Conservation (phyloP, 176 grass and related monocot species). For the Eleusine indica region DNA sequence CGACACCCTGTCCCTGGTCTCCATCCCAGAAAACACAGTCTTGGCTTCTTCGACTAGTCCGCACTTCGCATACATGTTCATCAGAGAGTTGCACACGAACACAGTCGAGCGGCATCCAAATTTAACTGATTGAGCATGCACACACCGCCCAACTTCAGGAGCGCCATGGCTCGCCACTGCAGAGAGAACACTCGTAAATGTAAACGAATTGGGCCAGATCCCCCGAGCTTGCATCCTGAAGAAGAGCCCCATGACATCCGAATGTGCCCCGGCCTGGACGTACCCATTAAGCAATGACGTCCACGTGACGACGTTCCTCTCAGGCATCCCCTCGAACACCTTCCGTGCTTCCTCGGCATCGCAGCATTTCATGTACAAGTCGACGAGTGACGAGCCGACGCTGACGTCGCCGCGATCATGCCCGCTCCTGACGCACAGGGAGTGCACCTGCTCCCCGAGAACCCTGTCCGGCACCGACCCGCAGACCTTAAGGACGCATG, state of each 20-base stretch:
- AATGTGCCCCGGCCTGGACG: background rate
- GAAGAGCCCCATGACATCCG: constrained; percentile 40
- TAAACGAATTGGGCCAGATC: constrained; percentile 34
- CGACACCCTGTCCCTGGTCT: constrained; percentile 50
- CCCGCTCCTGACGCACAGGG: constrained; percentile 45
- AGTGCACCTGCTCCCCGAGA: constrained; percentile 58
- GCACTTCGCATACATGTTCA: constrained; percentile 75
- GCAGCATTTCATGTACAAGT: constrained; percentile 55
- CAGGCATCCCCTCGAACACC: constrained; percentile 50
- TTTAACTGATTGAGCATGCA: constrained; percentile 55
- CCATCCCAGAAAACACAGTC: constrained; percentile 61
- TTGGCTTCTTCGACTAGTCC: constrained; percentile 49
- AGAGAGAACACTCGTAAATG: constrained; percentile 52
- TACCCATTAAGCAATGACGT: constrained; percentile 49
- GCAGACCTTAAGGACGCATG: constrained; percentile 37
- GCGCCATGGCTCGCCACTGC: constrained; percentile 33
- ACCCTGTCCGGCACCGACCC: constrained; percentile 29
- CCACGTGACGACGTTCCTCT: constrained; percentile 56
- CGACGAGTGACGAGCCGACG: constrained; percentile 51
- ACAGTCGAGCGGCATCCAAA: constrained; percentile 44
- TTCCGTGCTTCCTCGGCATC: constrained; percentile 9
- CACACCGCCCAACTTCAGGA: constrained; percentile 24
- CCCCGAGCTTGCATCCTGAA: constrained; percentile 57
- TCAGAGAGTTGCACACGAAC: constrained; percentile 59
- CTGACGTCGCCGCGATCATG: constrained; percentile 25